Base-by-base conservation (phyloP, 2,329 filamentous ascomycete species). In the Neopestalotiopsis clavispora region DNA sequence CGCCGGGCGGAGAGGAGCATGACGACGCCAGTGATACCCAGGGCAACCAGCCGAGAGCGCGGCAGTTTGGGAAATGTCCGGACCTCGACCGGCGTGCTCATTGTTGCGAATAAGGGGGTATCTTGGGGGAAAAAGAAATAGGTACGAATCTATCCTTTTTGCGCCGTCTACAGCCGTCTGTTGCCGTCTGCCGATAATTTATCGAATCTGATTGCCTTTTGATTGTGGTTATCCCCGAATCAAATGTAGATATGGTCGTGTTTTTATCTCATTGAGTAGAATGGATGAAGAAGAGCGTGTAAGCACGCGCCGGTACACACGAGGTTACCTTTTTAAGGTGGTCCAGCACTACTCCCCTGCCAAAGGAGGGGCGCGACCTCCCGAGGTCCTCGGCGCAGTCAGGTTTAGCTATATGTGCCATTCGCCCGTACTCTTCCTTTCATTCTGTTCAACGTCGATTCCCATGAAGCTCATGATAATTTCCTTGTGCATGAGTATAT, bases 21-120 rank as follows among this genome's bases (percentile, higher is more conserved):
- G 4, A 67, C 32, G 34, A 67, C 14, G 17, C 45, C 65, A 12
- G 32, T 13, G 65, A 67, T 60, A 17, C 28, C 12, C 1, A 60
- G 28, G 17, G 7, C 40, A 12, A 52, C 23, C 52, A 17, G 23
- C 23, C 30, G 65, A 0, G n/a, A n/a, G 17, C 65, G 42, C n/a
- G 32, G 9, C 28, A 56, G 56, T 28, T 42, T 12, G 9, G 65
- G 65, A 32, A 59, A 67, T 32, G 52, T 52, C 52, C 38, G 65
- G 14, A 67, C 56, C 40, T 67, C 52, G 23, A 67, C 56, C 13
- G 65, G 40, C 14, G 65, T 30, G 56, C 38, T 67, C 65, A 67
- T 67, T 13, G 5, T 40, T 28, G 34, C 59, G 23, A 28, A 28
- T 20, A 4, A 17, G n/a, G 12, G 13, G 9, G n/a, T 17, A 52